Percentiles rank a stretch among this genome's conserved stretches.
Conservation (phyloP, 305 asterid species). For the Solanum chacoense region DNA sequence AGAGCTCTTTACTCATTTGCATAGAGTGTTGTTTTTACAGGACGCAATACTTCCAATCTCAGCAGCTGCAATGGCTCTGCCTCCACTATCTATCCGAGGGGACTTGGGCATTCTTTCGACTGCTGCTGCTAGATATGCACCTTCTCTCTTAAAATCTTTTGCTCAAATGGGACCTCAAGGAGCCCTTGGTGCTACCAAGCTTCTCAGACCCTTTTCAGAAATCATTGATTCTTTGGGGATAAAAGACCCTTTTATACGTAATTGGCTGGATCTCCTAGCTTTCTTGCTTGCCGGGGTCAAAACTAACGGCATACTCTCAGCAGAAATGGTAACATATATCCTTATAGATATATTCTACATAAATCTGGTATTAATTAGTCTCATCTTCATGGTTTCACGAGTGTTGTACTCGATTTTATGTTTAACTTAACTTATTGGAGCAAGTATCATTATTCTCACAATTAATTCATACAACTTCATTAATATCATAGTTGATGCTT, state of each 20-base stretch:
- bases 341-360: not conserved
- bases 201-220: constrained; percentile 74
- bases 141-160: constrained; percentile 74
- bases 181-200: constrained; percentile 82
- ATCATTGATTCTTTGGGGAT: constrained; percentile 68
- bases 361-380: not conserved
- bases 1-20: not conserved
- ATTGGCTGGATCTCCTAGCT: constrained; percentile 86
- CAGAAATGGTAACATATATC: constrained; percentile 65
- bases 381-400: not conserved
- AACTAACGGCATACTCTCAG: constrained; percentile 79
- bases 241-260: constrained; percentile 69
- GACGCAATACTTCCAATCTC: constrained; percentile 83
- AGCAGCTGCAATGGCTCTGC: constrained; percentile 93
- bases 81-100: constrained; percentile 84
- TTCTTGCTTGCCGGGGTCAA: constrained; percentile 94
- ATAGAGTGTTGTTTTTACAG: constrained; percentile 19
- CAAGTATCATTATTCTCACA: too few relatives aligned
- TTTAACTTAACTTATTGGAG: not conserved
- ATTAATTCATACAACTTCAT: not conserved
- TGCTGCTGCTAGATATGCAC: constrained; percentile 82
- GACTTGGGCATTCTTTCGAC: constrained; percentile 83
- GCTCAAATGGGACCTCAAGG: constrained; percentile 92
- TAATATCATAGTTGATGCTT: not conserved
- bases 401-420: not conserved